These are phyloP conservation scores for Fusarium graminum DNA, from an alignment of 2,329 filamentous ascomycete species.

Conservation along the genomic window DNA sequence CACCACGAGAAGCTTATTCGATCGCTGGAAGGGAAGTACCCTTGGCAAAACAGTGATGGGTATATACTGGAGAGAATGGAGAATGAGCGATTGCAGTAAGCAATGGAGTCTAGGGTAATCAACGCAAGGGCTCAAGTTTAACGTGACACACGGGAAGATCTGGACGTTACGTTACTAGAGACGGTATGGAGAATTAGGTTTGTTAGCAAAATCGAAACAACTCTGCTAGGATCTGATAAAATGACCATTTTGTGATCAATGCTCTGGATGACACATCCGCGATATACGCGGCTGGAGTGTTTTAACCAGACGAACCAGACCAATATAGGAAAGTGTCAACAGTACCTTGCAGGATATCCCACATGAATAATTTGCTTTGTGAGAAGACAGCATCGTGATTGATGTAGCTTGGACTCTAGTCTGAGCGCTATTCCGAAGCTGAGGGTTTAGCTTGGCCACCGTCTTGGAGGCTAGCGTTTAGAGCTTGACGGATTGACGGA, in stretches of 20 bases:
- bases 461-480: neutral
- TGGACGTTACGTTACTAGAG: neutral
- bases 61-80: neutral
- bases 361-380: neutral
- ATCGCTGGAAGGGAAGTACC: slow-evolving; percentile 31
- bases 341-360: slow-evolving; percentile 3
- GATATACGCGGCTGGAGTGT: slow-evolving; percentile 16
- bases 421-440: neutral
- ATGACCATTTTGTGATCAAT: slow-evolving; percentile 11
- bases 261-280: slow-evolving; percentile 3
- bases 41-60: slow-evolving; percentile 25
- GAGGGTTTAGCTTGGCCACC: neutral
- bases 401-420: neutral
- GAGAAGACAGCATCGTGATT: neutral
- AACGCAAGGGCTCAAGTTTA: neutral
- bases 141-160: neutral
- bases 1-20: slow-evolving; percentile 29
- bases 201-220: neutral
- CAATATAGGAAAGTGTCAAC: slow-evolving; percentile 1
- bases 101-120: neutral
- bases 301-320: neutral
- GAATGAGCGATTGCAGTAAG: neutral
- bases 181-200: neutral
- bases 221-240: neutral
- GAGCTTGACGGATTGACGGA: neutral